Evolutionary conservation across 768 basidiomycete genomes (phyloP).

Genomic region (Psilocybe subaeruginosa): DNA sequence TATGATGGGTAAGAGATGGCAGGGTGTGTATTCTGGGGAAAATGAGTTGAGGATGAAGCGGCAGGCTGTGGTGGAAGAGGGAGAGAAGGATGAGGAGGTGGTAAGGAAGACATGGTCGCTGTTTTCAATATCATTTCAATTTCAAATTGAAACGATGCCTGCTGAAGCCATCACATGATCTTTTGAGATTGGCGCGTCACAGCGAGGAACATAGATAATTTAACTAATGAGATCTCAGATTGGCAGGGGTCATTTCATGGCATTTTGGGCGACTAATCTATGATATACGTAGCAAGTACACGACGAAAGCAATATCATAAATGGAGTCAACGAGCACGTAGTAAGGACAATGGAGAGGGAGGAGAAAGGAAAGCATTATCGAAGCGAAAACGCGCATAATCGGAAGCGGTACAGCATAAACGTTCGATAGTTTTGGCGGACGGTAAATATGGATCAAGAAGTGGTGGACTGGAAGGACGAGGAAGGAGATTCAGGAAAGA

Average conservation of each 20-base stretch:
- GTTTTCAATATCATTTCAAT: background rate
- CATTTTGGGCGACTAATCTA: slow-evolving; percentile 25
- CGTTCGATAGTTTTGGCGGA: slow-evolving; percentile 17
- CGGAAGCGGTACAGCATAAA: slow-evolving; percentile 15
- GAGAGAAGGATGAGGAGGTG: slow-evolving; percentile 24
- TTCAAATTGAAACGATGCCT: slow-evolving; percentile 4
- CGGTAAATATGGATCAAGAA: slow-evolving; percentile 22
- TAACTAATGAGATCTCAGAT: background rate
- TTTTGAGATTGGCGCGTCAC: background rate
- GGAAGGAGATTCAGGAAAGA: slow-evolving; percentile 14
- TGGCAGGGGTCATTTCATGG: slow-evolving; percentile 12
- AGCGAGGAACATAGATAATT: background rate
- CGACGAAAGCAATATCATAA: slow-evolving; percentile 25
- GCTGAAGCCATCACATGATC: slow-evolving; percentile 23
- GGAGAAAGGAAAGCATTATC: slow-evolving; percentile 12
- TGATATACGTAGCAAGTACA: slow-evolving; percentile 22
- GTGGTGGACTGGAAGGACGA: slow-evolving; percentile 1
- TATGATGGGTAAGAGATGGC: slow-evolving; percentile 25
- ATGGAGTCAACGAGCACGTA: slow-evolving; percentile 20
- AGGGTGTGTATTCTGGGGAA: background rate
- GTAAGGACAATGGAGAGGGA: slow-evolving; percentile 11
- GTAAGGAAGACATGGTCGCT: slow-evolving; percentile 16
- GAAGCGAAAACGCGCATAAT: slow-evolving; percentile 19
- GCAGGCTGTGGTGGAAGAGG: slow-evolving; percentile 11
- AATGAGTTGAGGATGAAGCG: slow-evolving; percentile 5